These are phyloP conservation scores for Penicillium simplicissimum DNA, from an alignment of 495 filamentous ascomycete species.

Conservation along the genomic window DNA sequence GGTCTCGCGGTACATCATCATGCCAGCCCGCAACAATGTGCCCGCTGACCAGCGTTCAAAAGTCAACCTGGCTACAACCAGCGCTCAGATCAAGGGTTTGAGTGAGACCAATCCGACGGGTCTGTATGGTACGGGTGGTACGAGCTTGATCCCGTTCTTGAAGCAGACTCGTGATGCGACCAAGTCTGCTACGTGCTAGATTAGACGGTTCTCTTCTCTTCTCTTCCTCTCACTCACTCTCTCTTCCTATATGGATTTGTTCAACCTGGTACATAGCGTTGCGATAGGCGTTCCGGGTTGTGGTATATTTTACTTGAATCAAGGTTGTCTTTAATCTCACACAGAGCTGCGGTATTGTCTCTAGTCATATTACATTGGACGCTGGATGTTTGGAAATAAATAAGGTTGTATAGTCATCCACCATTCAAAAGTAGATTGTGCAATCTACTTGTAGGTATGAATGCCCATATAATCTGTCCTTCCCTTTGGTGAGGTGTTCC, in stretches of 20 bases:
- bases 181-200: conserved; percentile 31
- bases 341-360: neutral
- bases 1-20: conserved; percentile 89
- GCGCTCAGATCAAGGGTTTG: conserved; percentile 24
- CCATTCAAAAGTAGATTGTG: no score
- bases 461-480: no score
- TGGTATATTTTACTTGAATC: neutral
- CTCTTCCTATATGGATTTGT: neutral
- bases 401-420: neutral
- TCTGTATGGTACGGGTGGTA: conserved; percentile 86
- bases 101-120: conserved; percentile 21
- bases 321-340: neutral
- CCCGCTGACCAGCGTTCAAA: conserved; percentile 15
- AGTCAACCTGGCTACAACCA: conserved; percentile 38
- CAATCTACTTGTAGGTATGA: no score
- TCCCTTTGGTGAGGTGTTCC: no score
- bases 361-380: neutral
- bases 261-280: conserved; percentile 1
- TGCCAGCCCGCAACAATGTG: conserved; percentile 40
- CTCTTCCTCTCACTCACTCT: neutral
- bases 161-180: conserved; percentile 93
- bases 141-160: conserved; percentile 84
- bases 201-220: neutral
- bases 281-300: neutral
- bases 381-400: neutral